Evolutionary conservation across 202 grass and related monocot genomes (phyloP).

Genomic region (Elaeis oleifera): DNA sequence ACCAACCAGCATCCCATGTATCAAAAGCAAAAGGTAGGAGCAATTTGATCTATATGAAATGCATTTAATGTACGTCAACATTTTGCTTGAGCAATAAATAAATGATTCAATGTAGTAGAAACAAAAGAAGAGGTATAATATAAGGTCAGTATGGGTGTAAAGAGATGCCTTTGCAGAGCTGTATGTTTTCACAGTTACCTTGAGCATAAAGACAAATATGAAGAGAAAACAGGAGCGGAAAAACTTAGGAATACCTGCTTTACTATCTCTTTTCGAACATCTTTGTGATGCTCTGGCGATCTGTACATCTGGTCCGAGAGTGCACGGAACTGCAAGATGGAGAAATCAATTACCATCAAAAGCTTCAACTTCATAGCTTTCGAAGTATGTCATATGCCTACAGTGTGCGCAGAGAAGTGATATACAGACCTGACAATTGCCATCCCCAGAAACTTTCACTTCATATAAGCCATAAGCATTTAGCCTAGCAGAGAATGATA

Average conservation of each 20-base stretch:
- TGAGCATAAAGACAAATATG: too few species aligned
- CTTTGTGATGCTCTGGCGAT: slow-evolving; percentile 80
- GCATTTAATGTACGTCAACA: too few species aligned
- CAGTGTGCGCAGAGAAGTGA: too few species aligned
- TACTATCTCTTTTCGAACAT: slow-evolving; percentile 65
- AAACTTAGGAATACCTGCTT: slow-evolving; percentile 34
- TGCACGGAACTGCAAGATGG: slow-evolving; percentile 73
- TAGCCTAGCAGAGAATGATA: slow-evolving; percentile 44
- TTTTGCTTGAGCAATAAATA: too few species aligned
- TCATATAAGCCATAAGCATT: slow-evolving; percentile 83
- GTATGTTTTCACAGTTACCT: too few species aligned
- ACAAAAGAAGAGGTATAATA: too few species aligned
- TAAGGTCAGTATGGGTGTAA: too few species aligned
- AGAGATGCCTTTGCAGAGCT: too few species aligned
- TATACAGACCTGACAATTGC: slow-evolving; percentile 81
- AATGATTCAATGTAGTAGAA: too few species aligned
- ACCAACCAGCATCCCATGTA: too few species aligned
- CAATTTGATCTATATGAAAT: too few species aligned
- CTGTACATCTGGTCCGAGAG: slow-evolving; percentile 81
- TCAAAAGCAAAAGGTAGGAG: too few species aligned
- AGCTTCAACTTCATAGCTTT: background rate
- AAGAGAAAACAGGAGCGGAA: background rate
- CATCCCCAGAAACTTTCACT: slow-evolving; percentile 86
- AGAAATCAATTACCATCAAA: slow-evolving; percentile 15
- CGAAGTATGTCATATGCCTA: background rate